Percentiles rank a stretch among this genome's conserved stretches.
Conservation (phyloP, 768 basidiomycete genomes). For the Hypholoma sublateritium region DNA sequence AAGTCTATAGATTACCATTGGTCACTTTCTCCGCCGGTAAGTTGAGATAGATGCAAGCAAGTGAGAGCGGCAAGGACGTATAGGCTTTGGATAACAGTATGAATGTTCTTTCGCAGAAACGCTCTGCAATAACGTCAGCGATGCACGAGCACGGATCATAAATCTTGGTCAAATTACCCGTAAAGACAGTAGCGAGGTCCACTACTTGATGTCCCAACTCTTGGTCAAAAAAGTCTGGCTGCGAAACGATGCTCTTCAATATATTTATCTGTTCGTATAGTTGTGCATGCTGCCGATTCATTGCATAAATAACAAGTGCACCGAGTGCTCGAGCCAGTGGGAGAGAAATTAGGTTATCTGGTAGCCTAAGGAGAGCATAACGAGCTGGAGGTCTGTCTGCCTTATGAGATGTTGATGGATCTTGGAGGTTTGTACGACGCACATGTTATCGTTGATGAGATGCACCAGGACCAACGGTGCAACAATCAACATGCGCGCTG, state of each 20-base stretch:
- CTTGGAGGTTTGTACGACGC: constrained; percentile 23
- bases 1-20: constrained; percentile 26
- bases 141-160: neutral
- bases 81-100: constrained; percentile 62
- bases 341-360: constrained; percentile 40
- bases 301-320: constrained; percentile 48
- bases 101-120: constrained; percentile 59
- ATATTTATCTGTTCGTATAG: constrained; percentile 50
- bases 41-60: constrained; percentile 61
- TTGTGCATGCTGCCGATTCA: constrained; percentile 53
- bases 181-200: constrained; percentile 45
- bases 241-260: constrained; percentile 40
- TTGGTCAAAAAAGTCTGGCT: constrained; percentile 44
- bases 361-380: constrained; percentile 55
- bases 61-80: constrained; percentile 52
- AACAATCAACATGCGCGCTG: constrained; percentile 49
- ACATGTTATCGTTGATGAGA: constrained; percentile 65
- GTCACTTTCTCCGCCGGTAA: constrained; percentile 39
- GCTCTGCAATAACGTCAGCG: constrained; percentile 35
- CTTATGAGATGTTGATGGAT: neutral
- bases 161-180: constrained; percentile 37
- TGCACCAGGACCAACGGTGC: constrained; percentile 66
- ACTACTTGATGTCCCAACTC: constrained; percentile 46
- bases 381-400: constrained; percentile 54
- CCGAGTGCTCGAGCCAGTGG: constrained; percentile 49